phyloP scores from a whole-genome alignment of 129 eudicot species.

The Flaveria ramosissima region DNA sequence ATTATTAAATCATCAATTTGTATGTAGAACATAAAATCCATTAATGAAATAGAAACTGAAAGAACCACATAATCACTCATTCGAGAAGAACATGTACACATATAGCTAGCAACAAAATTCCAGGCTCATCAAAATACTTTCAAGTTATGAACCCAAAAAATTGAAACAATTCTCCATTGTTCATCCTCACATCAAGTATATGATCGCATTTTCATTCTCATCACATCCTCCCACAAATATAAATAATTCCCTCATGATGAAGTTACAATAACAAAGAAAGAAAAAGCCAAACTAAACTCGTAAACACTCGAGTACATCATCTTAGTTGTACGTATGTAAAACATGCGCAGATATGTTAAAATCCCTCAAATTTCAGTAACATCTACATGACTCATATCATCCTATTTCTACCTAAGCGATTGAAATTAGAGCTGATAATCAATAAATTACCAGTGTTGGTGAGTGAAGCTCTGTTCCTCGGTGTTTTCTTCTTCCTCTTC shows the following conservation, averaged over 20 bases:
- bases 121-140: not conserved
- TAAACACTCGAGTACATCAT: not conserved
- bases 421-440: not conserved
- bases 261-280: not conserved
- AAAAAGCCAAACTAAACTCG: not conserved
- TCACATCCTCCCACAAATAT: not conserved
- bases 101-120: not conserved
- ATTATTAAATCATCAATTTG: not conserved
- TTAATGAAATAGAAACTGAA: not conserved
- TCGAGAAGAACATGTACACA: not conserved
- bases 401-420: not conserved
- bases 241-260: not conserved
- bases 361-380: not conserved
- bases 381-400: not conserved
- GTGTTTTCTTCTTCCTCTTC: constrained; percentile 25
- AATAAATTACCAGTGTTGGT: constrained; percentile 13
- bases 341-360: not conserved
- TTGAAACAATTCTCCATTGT: not conserved
- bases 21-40: not conserved
- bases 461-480: constrained; percentile 1
- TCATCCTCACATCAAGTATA: not conserved
- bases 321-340: not conserved
- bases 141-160: not conserved
- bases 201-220: not conserved
- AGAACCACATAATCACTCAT: not conserved